Evolutionary conservation across 345 rosid species (phyloP).

Genomic region (Jatropha curcas): DNA sequence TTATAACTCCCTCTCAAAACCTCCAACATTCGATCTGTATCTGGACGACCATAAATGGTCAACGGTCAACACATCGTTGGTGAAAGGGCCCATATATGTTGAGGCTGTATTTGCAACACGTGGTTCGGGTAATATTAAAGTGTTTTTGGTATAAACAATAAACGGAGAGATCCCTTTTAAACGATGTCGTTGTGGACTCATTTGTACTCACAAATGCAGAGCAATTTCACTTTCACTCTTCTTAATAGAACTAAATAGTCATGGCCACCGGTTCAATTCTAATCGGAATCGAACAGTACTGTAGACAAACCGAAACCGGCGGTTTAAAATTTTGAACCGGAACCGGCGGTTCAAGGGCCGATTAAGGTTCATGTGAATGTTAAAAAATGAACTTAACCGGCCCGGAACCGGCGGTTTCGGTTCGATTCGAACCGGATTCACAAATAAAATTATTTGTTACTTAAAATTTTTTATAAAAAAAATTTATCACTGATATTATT

Average conservation of each 20-base stretch:
- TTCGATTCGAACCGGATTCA: too few relatives aligned
- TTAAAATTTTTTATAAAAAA: too few relatives aligned
- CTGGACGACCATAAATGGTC: slow-evolving; percentile 21
- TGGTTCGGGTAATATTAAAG: background rate
- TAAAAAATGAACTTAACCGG: too few relatives aligned
- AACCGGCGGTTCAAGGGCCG: too few relatives aligned
- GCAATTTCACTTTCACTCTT: slow-evolving; percentile 4
- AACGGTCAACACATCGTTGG: slow-evolving; percentile 8
- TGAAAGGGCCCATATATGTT: background rate
- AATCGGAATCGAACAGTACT: too few relatives aligned
- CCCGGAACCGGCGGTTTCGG: too few relatives aligned
- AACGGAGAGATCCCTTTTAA: slow-evolving; percentile 15
- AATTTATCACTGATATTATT: too few relatives aligned
- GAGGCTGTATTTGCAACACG: background rate
- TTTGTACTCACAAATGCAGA: slow-evolving; percentile 7
- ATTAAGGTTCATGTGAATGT: too few relatives aligned
- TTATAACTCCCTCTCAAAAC: slow-evolving; percentile 16
- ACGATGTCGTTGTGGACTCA: background rate
- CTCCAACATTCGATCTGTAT: slow-evolving; percentile 24
- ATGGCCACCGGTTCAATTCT: too few relatives aligned
- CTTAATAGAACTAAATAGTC: slow-evolving; percentile 18
- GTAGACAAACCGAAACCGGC: too few relatives aligned
- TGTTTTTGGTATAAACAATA: slow-evolving; percentile 18
- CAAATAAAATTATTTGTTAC: too few relatives aligned
- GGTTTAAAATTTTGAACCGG: too few relatives aligned